These are phyloP conservation scores for Vitis hybrid DNA, from an alignment of 177 flowering plant species.

Conservation along the genomic window DNA sequence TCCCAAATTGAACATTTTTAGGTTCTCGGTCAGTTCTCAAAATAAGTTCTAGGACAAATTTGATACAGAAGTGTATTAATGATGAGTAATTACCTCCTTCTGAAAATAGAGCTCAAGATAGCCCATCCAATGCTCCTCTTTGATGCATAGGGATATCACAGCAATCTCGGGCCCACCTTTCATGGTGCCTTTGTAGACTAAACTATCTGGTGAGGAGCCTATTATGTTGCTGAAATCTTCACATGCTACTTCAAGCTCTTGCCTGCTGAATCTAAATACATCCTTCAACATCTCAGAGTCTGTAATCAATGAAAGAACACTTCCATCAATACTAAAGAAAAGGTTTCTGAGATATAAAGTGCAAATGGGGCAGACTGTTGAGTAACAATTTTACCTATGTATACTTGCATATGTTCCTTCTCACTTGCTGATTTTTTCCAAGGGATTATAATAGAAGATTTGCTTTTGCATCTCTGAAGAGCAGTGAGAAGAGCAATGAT, in stretches of 20 bases:
- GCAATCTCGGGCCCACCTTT: slow-evolving; percentile 85
- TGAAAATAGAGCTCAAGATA: slow-evolving; percentile 86
- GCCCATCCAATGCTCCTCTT: slow-evolving; percentile 88
- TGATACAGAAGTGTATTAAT: background rate
- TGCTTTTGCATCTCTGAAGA: slow-evolving; percentile 46
- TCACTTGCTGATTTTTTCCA: slow-evolving; percentile 57
- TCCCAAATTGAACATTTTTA: background rate
- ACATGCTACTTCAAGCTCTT: slow-evolving; percentile 95
- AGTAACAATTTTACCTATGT: slow-evolving; percentile 43
- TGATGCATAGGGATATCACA: slow-evolving; percentile 69
- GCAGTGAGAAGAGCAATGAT: slow-evolving; percentile 53
- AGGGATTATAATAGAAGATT: slow-evolving; percentile 58
- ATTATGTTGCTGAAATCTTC: slow-evolving; percentile 99
- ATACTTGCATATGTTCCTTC: slow-evolving; percentile 49
- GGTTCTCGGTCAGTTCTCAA: background rate
- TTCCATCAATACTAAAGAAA: background rate
- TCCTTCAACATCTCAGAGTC: slow-evolving; percentile 79
- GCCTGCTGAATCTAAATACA: slow-evolving; percentile 61
- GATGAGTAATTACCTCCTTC: slow-evolving; percentile 53
- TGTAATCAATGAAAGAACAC: slow-evolving; percentile 17
- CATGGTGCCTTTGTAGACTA: slow-evolving; percentile 82
- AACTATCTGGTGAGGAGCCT: slow-evolving; percentile 82
- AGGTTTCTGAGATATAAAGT: background rate
- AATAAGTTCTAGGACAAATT: background rate
- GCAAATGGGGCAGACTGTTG: background rate